These are phyloP conservation scores for Sistotremastrum niveocremeum DNA, from an alignment of 768 basidiomycete species.

Conservation along the genomic window DNA sequence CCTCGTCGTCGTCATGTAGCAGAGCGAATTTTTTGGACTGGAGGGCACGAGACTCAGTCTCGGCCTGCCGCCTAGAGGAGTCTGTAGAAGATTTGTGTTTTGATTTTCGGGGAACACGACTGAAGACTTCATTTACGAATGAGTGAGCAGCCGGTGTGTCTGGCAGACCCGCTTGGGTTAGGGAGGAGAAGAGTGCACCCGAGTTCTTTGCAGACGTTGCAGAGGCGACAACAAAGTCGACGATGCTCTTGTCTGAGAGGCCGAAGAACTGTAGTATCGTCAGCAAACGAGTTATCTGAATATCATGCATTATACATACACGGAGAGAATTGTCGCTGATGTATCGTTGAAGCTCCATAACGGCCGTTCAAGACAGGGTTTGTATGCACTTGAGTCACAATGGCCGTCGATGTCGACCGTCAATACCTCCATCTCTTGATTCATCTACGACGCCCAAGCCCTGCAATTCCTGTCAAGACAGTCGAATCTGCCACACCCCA, in stretches of 20 bases:
- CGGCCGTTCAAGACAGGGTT: no score
- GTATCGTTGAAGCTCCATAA: constrained; percentile 43
- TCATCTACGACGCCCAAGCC: constrained; percentile 34
- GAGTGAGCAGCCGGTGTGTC: constrained; percentile 65
- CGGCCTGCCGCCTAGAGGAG: constrained; percentile 47
- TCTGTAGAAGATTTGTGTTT: constrained; percentile 45
- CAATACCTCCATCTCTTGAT: constrained; percentile 32
- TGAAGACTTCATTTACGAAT: constrained; percentile 69
- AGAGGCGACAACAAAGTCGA: constrained; percentile 79
- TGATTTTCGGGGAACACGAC: constrained; percentile 61
- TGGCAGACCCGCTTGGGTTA: constrained; percentile 69
- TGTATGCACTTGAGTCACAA: not conserved
- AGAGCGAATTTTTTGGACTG: constrained; percentile 66
- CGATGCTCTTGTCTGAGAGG: constrained; percentile 68
- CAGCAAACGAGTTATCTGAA: constrained; percentile 1
- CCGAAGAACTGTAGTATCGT: constrained; percentile 53
- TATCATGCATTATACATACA: constrained; percentile 25
- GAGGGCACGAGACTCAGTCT: constrained; percentile 60
- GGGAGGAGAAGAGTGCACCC: constrained; percentile 60
- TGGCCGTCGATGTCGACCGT: constrained; percentile 11
- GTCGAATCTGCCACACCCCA: constrained; percentile 45
- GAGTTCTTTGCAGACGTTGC: constrained; percentile 78
- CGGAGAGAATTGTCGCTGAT: constrained; percentile 67
- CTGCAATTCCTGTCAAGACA: constrained; percentile 31
- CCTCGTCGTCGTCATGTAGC: constrained; percentile 67